phyloP scores from a whole-genome alignment of 352 stramenopile genomes.

The Globisporangium middletonii region DNA sequence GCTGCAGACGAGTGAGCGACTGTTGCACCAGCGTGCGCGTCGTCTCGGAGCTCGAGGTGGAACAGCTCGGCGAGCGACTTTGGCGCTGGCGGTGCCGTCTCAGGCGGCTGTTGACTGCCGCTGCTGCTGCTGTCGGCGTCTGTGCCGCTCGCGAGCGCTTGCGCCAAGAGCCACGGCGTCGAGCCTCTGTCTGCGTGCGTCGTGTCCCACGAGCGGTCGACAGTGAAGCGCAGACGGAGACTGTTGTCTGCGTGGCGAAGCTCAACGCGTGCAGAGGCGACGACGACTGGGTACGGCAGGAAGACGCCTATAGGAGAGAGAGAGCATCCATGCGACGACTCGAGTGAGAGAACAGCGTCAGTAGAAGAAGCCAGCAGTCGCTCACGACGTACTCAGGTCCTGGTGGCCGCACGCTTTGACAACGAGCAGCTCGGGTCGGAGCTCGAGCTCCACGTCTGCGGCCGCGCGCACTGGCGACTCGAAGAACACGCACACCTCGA shows the following conservation, averaged over 20 bases:
- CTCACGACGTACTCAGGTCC: constrained; percentile 34
- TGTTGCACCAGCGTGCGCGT: not conserved
- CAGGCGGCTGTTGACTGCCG: not conserved
- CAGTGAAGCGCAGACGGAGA: constrained; percentile 26
- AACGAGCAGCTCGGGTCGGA: constrained; percentile 39
- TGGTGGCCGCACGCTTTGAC: constrained; percentile 43
- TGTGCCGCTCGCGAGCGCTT: constrained; percentile 33
- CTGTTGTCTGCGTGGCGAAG: constrained; percentile 29
- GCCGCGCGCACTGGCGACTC: constrained; percentile 20
- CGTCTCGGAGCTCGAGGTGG: constrained; percentile 29
- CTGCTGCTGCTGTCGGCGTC: constrained; percentile 5
- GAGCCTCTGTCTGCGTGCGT: constrained; percentile 45
- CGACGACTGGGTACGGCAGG: constrained; percentile 56
- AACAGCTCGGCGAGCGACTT: constrained; percentile 71
- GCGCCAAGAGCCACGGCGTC: constrained; percentile 55
- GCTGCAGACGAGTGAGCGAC: not conserved
- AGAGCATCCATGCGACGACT: not conserved
- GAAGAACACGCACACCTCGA: constrained; percentile 39
- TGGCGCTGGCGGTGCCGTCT: constrained; percentile 9
- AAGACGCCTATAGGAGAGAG: constrained; percentile 30
- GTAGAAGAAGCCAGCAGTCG: not conserved
- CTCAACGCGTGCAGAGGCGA: constrained; percentile 24
- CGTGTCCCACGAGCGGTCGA: constrained; percentile 55
- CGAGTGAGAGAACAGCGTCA: not conserved
- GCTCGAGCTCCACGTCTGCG: constrained; percentile 38